A percentile compares a stretch with the other conserved stretches of the same genome.
Conservation (phyloP, 108 stramenopile species). For the Fragilaria crotonensis region DNA sequence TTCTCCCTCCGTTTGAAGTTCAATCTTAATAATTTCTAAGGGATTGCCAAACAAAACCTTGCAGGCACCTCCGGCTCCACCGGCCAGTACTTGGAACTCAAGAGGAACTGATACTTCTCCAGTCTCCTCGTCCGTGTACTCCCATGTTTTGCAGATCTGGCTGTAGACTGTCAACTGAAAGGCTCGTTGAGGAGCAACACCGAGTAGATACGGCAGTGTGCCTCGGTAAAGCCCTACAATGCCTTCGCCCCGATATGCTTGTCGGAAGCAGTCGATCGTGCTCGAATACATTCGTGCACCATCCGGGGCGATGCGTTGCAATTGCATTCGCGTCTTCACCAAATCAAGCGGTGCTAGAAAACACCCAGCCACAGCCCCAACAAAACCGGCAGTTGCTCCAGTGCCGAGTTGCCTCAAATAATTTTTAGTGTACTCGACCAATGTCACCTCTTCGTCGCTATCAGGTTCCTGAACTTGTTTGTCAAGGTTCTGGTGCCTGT, state of each 20-base stretch:
- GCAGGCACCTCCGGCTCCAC: no score
- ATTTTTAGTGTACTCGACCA: no score
- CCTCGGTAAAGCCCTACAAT: slow-evolving; percentile 41
- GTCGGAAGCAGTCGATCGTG: slow-evolving; percentile 33
- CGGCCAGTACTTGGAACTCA: no score
- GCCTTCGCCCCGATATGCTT: slow-evolving; percentile 23
- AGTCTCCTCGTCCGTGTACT: no score
- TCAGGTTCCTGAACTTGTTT: neutral
- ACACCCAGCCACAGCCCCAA: slow-evolving; percentile 28
- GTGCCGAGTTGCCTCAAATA: no score
- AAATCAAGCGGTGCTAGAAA: slow-evolving; percentile 43
- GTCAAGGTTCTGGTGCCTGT: no score
- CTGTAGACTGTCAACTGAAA: slow-evolving; percentile 55
- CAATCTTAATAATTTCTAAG: no score
- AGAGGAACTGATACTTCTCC: no score
- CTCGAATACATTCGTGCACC: slow-evolving; percentile 19
- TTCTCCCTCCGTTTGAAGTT: no score
- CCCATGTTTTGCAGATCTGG: no score
- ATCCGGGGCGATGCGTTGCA: slow-evolving; percentile 17
- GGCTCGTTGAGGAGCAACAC: slow-evolving; percentile 60
- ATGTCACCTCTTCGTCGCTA: neutral
- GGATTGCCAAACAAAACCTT: no score
- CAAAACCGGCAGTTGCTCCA: slow-evolving; percentile 3
- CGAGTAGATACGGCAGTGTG: slow-evolving; percentile 37
- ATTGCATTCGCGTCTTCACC: slow-evolving; percentile 55